phyloP scores from a whole-genome alignment of 208 protist genomes.

The Acanthamoeba sp. region DNA sequence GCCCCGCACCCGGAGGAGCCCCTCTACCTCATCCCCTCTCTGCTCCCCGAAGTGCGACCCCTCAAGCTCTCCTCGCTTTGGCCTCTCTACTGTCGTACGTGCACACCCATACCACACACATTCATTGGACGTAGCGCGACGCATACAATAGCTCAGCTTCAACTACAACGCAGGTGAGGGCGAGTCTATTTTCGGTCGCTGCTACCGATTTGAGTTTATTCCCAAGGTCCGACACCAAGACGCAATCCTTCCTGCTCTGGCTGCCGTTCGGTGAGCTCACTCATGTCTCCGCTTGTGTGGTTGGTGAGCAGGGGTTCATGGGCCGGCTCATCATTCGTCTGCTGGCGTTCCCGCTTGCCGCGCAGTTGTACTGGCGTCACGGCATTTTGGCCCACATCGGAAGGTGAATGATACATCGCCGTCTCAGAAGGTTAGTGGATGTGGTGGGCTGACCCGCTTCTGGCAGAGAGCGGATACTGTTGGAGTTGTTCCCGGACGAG shows the following conservation, averaged over 20 bases:
- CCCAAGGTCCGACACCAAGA: background rate
- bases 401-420: background rate
- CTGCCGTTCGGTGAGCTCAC: too few relatives aligned
- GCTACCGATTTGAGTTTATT: slow-evolving; percentile 25
- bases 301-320: slow-evolving; percentile 18
- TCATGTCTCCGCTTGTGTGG: too few relatives aligned
- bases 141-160: background rate
- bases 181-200: slow-evolving; percentile 36
- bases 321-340: slow-evolving; percentile 57
- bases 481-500: slow-evolving; percentile 18
- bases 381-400: slow-evolving; percentile 47
- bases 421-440: too few relatives aligned
- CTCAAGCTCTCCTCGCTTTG: slow-evolving; percentile 16
- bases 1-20: background rate
- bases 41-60: slow-evolving; percentile 56
- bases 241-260: too few relatives aligned
- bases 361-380: background rate
- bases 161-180: background rate
- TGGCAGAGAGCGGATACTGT: slow-evolving; percentile 29
- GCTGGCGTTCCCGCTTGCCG: slow-evolving; percentile 50
- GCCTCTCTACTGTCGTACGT: slow-evolving; percentile 29
- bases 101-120: background rate
- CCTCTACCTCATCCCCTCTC: slow-evolving; percentile 50
- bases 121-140: background rate
- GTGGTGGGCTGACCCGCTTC: background rate